Evolutionary conservation across 306 rosid species (phyloP).

Genomic region (Gleditsia sinensis): DNA sequence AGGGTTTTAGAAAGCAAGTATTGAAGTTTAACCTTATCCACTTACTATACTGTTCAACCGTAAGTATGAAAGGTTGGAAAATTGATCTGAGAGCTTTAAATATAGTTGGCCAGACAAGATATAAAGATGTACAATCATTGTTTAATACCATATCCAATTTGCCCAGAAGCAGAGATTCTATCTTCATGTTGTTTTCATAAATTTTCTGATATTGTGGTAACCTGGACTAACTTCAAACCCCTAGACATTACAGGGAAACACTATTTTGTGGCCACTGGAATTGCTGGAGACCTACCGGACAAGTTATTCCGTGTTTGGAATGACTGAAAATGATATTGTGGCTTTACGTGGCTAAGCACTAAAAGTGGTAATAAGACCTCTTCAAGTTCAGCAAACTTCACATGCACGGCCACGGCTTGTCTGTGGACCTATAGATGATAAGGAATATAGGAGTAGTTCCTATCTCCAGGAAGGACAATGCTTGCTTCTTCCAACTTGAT

Average conservation of each 20-base stretch:
- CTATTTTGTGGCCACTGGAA: constrained; percentile 43
- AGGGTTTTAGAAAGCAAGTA: constrained; percentile 11
- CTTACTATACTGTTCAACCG: background rate
- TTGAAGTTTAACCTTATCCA: background rate
- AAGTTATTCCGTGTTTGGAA: constrained; percentile 37
- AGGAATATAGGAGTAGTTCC: constrained; percentile 2
- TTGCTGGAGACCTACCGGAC: constrained; percentile 63
- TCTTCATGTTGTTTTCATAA: background rate
- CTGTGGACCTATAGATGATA: constrained; percentile 38
- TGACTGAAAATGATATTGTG: constrained; percentile 29
- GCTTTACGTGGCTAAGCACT: constrained; percentile 34
- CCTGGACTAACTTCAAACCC: constrained; percentile 38
- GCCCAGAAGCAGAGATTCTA: background rate
- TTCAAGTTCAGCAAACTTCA: constrained; percentile 38
- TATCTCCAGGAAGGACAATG: constrained; percentile 33
- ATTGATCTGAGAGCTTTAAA: background rate
- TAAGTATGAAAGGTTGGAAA: background rate
- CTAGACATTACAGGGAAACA: constrained; percentile 38
- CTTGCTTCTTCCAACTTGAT: background rate
- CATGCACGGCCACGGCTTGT: constrained; percentile 44
- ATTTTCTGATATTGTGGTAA: background rate
- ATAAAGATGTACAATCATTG: background rate
- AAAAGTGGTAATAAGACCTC: constrained; percentile 11
- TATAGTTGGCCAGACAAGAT: background rate
- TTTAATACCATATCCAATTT: background rate